Evolutionary conservation across 2,329 filamentous ascomycete species (phyloP), one percentile per base, ranked within the genome.

Genomic region (Fusarium protoensiforme): DNA sequence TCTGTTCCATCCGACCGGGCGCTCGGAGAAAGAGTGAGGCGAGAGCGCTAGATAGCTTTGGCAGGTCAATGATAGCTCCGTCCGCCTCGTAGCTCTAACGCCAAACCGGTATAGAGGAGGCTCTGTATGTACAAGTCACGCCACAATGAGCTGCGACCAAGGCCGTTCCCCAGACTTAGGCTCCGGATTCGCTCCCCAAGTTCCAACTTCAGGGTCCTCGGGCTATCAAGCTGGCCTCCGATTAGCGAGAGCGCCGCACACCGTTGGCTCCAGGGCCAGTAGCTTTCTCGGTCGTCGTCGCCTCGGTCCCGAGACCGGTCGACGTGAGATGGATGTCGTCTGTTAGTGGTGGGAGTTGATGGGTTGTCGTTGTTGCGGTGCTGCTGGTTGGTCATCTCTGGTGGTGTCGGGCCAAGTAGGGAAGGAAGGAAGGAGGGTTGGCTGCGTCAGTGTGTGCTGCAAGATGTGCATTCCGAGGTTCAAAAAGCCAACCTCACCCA

Each of bases 21-120:
- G 70, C 62, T 18, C 18, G 46, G 27, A 62, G 33, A 38, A 36
- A 70, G 61, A 73, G 54, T 67, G 66, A 73, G 69, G 66, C 66
- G 65, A 61, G 24, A 46, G 11, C 41, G 20, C 33, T 48, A 29
- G 46, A 5, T n/a, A 36, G 51, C 33, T 61, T 33, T 60, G 46
- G 60, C 48, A 54, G 70, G 70, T 64, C 11, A 61, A 31, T 29
- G 59, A 48, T 29, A n/a, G 41, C 62, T 67, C 61, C 46, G 46
- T 31, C 48, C 58, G 62, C 36, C 56, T 39, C n/a, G 2, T 31
- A 24, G 56, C 20, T 64, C 70, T 73, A 73, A 63, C 27, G 61
- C 66, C 5, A 70, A 72, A 41, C 69, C 22, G 53, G 69, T 67
- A 71, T 72, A 73, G 70, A 72, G 61, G 66, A 60, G 66, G 66